Base-by-base conservation (phyloP, 139 green algal species). In the Yamagishiella unicocca region DNA sequence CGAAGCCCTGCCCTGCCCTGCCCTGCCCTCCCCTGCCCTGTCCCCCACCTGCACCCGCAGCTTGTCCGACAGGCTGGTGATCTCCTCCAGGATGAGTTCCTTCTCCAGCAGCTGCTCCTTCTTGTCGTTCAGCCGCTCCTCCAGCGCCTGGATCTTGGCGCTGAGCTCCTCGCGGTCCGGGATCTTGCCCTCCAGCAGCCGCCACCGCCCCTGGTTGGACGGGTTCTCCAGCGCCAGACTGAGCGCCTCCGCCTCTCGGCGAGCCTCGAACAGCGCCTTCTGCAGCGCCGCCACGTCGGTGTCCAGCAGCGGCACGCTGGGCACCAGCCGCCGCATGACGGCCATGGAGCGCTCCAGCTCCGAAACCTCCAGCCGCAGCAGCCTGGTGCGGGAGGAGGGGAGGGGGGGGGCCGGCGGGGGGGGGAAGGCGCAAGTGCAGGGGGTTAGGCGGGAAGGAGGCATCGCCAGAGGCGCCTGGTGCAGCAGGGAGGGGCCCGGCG, bases 81-180 rank as follows among this genome's bases (percentile, higher is more conserved):
- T 91, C 92, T 98, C 96, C 77, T 96, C 93, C 62, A 98, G 90
- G 29, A 98, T 95, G n/a, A 96, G 87, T 61, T 94, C 91, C 89
- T 96, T 97, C 90, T 98, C 96, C 82, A 96, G 84, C 70, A 98
- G 89, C 58, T 92, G 84, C 82, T 97, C 93, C 81, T 95, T 94
- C 87, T 94, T 96, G 83, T 96, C 91, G 43, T 93, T 94, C 54
- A 98, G 87, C 35, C 94, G 92, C 88, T 97, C 95, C 82, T 97
- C 89, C 37, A 98, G 90, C 10, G 72, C 84, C 70, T 93, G 93
- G 1, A 96, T 88, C 87, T 94, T 94, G 54, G 92, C 94, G 5
- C 62, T 79, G 38, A 98, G 91, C 93, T 98, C 96, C 70, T 97
- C 94, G 71, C 91, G 90, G 55, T 91, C 91, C 0, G 96, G 95